phyloP scores from a whole-genome alignment of 2,329 filamentous ascomycete species.

The Penicillium oxalicum region DNA sequence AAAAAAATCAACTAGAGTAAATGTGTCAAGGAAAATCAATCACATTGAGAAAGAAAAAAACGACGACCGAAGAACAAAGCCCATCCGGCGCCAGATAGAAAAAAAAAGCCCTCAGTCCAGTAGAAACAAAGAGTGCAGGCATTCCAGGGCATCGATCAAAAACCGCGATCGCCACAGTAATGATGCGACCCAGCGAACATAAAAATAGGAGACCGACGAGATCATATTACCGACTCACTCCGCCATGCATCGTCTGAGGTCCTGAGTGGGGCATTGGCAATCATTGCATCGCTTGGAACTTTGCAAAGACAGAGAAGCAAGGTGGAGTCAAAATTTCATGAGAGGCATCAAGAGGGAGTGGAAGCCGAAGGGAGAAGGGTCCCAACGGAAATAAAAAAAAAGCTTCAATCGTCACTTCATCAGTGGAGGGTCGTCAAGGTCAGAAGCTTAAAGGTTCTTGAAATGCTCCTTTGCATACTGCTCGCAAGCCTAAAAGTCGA shows the following conservation, averaged over 20 bases:
- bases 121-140: constrained; percentile 2
- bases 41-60: constrained; percentile 5
- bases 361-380: not conserved
- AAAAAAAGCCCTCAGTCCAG: constrained; percentile 12
- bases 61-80: constrained; percentile 5
- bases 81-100: constrained; percentile 10
- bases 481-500: constrained; percentile 61
- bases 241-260: constrained; percentile 17
- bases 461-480: constrained; percentile 98
- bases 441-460: constrained; percentile 35
- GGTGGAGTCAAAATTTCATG: constrained; percentile 14
- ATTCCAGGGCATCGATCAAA: constrained; percentile 3
- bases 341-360: constrained; percentile 17
- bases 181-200: constrained; percentile 3
- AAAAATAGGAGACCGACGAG: constrained; percentile 8
- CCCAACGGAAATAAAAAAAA: not conserved
- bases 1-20: not conserved
- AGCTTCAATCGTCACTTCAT: constrained; percentile 30
- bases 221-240: constrained; percentile 24
- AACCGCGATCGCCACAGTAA: constrained; percentile 1
- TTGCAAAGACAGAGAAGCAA: constrained; percentile 15
- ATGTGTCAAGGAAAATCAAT: not conserved
- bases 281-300: constrained; percentile 23
- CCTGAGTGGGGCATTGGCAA: constrained; percentile 11
- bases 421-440: constrained; percentile 19